phyloP scores from a whole-genome alignment of 2,329 filamentous ascomycete species.

The Aspergillus jensenii region DNA sequence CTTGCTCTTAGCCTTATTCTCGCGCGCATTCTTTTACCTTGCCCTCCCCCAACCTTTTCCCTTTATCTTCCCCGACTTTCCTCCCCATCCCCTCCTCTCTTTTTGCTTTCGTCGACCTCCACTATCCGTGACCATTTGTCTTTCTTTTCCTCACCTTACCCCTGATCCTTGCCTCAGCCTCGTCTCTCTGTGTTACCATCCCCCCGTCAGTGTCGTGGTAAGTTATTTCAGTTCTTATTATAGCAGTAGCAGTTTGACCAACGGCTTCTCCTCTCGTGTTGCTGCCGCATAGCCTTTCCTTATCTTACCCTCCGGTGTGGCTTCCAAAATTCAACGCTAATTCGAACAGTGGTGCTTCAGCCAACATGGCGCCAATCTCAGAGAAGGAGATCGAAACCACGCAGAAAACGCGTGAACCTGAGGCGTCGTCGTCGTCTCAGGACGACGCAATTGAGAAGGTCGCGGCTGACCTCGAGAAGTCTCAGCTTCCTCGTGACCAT shows the following conservation, averaged over 20 bases:
- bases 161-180: constrained; percentile 1
- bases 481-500: constrained; percentile 17
- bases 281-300: not conserved
- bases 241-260: not conserved
- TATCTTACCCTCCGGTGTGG: not conserved
- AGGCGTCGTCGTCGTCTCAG: constrained; percentile 35
- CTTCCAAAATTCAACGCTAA: not conserved
- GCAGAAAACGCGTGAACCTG: constrained; percentile 31
- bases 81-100: not conserved
- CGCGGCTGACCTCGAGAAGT: constrained; percentile 12
- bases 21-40: not conserved
- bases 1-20: not conserved
- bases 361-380: constrained; percentile 21
- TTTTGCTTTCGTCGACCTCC: not conserved
- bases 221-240: constrained; percentile 1
- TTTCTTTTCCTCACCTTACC: not conserved
- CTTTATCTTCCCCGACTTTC: not conserved
- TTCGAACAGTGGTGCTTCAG: not conserved
- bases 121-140: not conserved
- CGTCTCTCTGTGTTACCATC: not conserved
- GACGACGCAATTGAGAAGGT: constrained; percentile 28
- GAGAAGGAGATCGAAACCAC: constrained; percentile 19
- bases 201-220: constrained; percentile 6
- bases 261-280: not conserved
- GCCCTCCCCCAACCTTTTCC: not conserved